These are phyloP conservation scores for Ceratobasidium sp. DNA, from an alignment of 1,284 basidiomycete species.

Conservation along the genomic window DNA sequence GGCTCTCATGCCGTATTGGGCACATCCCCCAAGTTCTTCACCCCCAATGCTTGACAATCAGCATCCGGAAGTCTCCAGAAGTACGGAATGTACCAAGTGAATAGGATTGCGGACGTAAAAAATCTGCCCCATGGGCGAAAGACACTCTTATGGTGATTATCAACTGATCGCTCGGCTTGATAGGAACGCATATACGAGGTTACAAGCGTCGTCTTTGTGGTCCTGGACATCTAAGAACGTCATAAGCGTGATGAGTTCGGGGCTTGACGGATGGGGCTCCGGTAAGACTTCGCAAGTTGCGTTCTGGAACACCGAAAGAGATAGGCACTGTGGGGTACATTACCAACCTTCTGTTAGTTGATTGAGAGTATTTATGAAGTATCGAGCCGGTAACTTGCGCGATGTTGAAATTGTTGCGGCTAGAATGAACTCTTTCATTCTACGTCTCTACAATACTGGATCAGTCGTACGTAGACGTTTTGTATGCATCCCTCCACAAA, in stretches of 20 bases:
- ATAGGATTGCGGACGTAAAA: not conserved
- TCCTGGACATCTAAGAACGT: slow-evolving; percentile 7
- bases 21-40: slow-evolving; percentile 25
- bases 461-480: slow-evolving; percentile 13
- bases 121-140: slow-evolving; percentile 16
- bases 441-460: slow-evolving; percentile 13
- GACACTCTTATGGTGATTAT: slow-evolving; percentile 14
- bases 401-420: not conserved
- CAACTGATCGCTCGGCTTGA: slow-evolving; percentile 34
- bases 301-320: slow-evolving; percentile 5
- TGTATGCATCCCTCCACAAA: slow-evolving; percentile 30
- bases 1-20: slow-evolving; percentile 1
- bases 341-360: not conserved
- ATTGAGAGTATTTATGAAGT: not conserved
- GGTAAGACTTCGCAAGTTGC: not conserved
- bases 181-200: slow-evolving; percentile 25
- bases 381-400: not conserved
- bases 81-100: slow-evolving; percentile 3
- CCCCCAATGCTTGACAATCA: slow-evolving; percentile 12
- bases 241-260: not conserved
- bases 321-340: not conserved
- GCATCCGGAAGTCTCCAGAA: slow-evolving; percentile 11
- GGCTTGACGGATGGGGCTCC: slow-evolving; percentile 16
- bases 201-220: slow-evolving; percentile 16
- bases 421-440: not conserved